Base-by-base conservation (phyloP, 257 asterid genomes). In the Cinchona pubescens region DNA sequence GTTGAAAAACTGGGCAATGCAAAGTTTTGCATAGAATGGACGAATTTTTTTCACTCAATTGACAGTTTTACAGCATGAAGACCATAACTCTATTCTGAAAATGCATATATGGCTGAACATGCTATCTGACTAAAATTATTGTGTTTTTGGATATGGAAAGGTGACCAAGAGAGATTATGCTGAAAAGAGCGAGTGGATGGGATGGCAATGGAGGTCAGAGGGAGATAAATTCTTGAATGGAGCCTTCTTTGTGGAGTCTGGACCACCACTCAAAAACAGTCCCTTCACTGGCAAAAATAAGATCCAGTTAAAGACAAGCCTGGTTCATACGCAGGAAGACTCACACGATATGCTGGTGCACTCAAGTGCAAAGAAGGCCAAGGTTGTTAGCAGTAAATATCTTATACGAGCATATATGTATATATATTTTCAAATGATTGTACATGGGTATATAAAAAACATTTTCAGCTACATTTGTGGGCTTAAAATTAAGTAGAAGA, bases 121-220 rank as follows among this genome's bases (percentile, higher is more conserved):
- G 29, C n/a, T 25, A 40, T 35, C 1, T 59, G n/a, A 30, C 3
- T 9, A 10, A 2, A 55, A 49, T 29, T 67, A 35, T 7, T 21
- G 55, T 38, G 19, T 21, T 16, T 67, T 11, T 29, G 38, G 27
- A 35, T 25, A 21, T 15, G 34, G 3, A 10, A 73, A 88, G 94
- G 96, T 90, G 81, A 90, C 96, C 6, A 87, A 89, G 88, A 87
- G 96, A 79, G 90, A 86, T 70, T 71, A 56, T 15, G 83, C 86
- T 3, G 21, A 62, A 0, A 45, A 80, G 75, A 72, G 71, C 46
- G 87, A 83, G 73, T 90, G 94, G 96, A 73, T 2, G 76, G 62
- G 83, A 0, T 91, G 97, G 96, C 94, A 87, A 74, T 90, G 97
- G 96, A 82, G 88, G 76, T 91, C 94, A 3, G 92, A 91, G 76